These are phyloP conservation scores for Quercus engelmannii DNA, from an alignment of 306 rosid species.

Conservation along the genomic window DNA sequence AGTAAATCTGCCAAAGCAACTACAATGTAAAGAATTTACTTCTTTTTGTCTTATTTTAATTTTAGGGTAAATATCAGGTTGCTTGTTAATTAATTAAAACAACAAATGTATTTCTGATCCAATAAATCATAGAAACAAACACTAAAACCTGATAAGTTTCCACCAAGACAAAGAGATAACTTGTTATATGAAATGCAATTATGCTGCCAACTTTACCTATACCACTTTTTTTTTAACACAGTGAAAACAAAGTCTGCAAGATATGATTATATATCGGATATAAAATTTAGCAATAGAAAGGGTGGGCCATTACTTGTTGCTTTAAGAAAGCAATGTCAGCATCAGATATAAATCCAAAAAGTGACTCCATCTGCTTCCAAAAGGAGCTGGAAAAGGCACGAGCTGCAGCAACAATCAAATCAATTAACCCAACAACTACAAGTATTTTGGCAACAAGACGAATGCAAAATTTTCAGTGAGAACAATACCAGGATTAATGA, in stretches of 20 bases:
- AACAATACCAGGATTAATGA: conserved; percentile 60
- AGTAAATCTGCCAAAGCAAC: not conserved
- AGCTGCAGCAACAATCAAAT: conserved; percentile 50
- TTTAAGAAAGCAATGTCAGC: conserved; percentile 65
- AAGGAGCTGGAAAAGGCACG: conserved; percentile 58
- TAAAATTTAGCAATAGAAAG: not conserved
- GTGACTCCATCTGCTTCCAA: conserved; percentile 89
- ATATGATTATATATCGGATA: not conserved
- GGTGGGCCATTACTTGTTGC: conserved; percentile 60
- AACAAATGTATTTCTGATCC: not conserved
- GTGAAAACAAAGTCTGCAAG: not conserved
- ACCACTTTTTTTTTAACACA: not conserved
- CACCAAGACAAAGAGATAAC: not conserved
- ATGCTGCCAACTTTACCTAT: not conserved
- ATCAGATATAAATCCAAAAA: conserved; percentile 69
- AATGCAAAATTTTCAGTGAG: conserved; percentile 21
- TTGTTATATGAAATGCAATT: not conserved
- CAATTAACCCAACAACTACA: conserved; percentile 26
- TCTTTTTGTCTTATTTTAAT: not conserved
- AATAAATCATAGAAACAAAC: not conserved
- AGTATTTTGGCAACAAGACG: conserved; percentile 17
- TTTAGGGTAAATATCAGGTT: not conserved
- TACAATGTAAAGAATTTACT: not conserved
- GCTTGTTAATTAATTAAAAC: not conserved
- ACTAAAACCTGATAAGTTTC: not conserved